Evolutionary conservation across 805 yeast genomes (phyloP), one percentile per base, ranked within the genome.

Genomic region (Lipomyces anomalus): DNA sequence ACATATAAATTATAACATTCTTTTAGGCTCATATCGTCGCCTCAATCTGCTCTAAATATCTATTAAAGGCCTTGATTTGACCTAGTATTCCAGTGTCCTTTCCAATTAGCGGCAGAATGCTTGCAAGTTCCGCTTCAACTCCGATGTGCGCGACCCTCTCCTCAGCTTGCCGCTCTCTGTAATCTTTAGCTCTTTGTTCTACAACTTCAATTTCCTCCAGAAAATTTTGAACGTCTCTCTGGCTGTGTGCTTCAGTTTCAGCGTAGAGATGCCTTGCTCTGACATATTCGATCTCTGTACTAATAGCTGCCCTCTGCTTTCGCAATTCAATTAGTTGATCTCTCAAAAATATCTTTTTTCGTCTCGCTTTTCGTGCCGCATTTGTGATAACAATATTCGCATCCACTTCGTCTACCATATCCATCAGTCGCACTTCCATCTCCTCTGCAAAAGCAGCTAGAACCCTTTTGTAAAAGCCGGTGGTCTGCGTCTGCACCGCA

Each of bases 381-480:
- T 42, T 45, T 24, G 20, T 18, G 16, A 47, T 20, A 4, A 37
- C 40, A 2, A 38, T 43, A n/a, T 48, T 30, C 6, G 52, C 38
- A n/a, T 48, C 41, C n/a, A 46, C 47, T 11, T 38, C 48, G 33
- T 51, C 56, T 30, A 46, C 40, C 39, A 51, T 29, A 17, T 38
- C 45, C 21, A 36, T 13, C 20, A 51, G 33, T 24, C 53, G 46
- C 3, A 32, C 24, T 18, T 46, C 49, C n/a, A 42, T 30, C 40
- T 46, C 56, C 26, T 42, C 56, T 6, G 42, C 43, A 16, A 35
- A 49, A 3, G 47, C 30, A 28, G 35, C 51, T n/a, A 50, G 22
- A 6, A 47, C 44, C 6, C 41, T 38, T 20, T 37, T 35, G 18
- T 30, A 28, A 18, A 44, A 35, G n/a, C 7, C 24, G 6, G 34